Base-by-base conservation (phyloP, 768 basidiomycete genomes). In the Leucocoprinus leucothites region DNA sequence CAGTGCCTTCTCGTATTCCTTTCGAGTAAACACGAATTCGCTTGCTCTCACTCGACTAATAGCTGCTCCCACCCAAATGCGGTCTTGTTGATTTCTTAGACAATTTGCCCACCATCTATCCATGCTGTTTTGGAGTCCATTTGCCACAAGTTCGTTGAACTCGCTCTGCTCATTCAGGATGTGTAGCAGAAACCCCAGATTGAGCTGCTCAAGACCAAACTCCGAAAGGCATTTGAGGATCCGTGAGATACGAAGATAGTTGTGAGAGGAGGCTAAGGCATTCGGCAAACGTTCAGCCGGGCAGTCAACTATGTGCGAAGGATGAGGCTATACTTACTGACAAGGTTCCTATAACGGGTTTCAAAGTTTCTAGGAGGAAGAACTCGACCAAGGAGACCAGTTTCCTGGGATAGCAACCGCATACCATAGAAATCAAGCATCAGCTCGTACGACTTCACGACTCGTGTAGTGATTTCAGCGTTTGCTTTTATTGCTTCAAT, bases 401-500 rank as follows among this genome's bases (percentile, higher is more conserved):
- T 82, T 38, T 82, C 77, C 22, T 69, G 61, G 34, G 78, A 79
- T 38, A 82, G 68, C 28, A 90, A 77, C 25, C 74, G 73, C 85
- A 90, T 88, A 21, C 88, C 89, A 63, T 88, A 91, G 70, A 91
- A 90, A 65, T 87, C 85, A 24, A 91, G 78, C 85, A 92, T 88
- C 61, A 90, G 76, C 58, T 67, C 71, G 66, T 89, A 90, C 18
- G 88, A 89, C 25, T 67, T 68, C 3, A 84, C 51, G 26, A 89
- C 61, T 36, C 86, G 80, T 54, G 69, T 58, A 46, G 83, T 67
- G 42, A 85, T 74, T 38, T 61, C 59, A 26, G 74, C 60, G 64
- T 82, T 75, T 13, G 69, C 68, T 61, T 74, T 84, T 78, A 89
- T 85, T 34, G 72, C 65, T 11, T 68, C 63, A 43, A 84, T 76